Evolutionary conservation across 1,284 basidiomycete species (phyloP).

Genomic region (Cutaneotrichosporon daszewskae): DNA sequence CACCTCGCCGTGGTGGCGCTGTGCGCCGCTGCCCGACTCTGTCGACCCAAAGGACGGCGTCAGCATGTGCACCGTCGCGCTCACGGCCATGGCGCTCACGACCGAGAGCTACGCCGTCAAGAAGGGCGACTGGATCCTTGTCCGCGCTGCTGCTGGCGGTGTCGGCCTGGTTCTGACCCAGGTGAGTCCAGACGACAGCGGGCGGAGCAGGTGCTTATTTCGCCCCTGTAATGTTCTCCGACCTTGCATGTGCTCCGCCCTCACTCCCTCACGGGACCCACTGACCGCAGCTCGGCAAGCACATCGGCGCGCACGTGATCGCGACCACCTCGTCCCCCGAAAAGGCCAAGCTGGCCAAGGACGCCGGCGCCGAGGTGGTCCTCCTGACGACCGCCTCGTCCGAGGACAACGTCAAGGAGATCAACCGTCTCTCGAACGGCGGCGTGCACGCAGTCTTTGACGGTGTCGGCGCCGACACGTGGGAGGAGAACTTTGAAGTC

Average conservation of each 20-base stretch:
- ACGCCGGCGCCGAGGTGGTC: slow-evolving; percentile 78
- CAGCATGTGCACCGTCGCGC: slow-evolving; percentile 64
- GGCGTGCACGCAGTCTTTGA: slow-evolving; percentile 84
- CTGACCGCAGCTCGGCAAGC: slow-evolving; percentile 45
- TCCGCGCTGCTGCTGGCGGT: slow-evolving; percentile 85
- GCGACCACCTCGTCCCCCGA: slow-evolving; percentile 83
- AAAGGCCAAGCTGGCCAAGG: slow-evolving; percentile 77
- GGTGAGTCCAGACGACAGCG: slow-evolving; percentile 55
- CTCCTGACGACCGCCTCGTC: slow-evolving; percentile 62
- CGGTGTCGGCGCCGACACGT: slow-evolving; percentile 91
- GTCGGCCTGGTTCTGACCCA: slow-evolving; percentile 54
- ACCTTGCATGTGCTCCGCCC: not conserved
- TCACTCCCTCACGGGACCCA: too few relatives aligned
- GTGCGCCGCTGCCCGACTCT: slow-evolving; percentile 51
- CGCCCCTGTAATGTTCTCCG: too few relatives aligned
- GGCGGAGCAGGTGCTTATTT: not conserved
- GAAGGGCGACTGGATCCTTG: slow-evolving; percentile 51
- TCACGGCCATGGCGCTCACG: slow-evolving; percentile 74
- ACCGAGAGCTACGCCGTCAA: slow-evolving; percentile 79
- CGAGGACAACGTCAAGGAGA: slow-evolving; percentile 53
- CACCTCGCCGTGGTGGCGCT: slow-evolving; percentile 59
- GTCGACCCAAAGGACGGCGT: slow-evolving; percentile 64
- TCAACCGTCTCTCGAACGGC: slow-evolving; percentile 71
- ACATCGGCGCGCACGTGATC: slow-evolving; percentile 77
- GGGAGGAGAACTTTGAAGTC: slow-evolving; percentile 74